A percentile compares a stretch with the other conserved stretches of the same genome.
phyloP scores from a whole-genome alignment of 1,284 basidiomycete species.

The Boletellus deceptivus region DNA sequence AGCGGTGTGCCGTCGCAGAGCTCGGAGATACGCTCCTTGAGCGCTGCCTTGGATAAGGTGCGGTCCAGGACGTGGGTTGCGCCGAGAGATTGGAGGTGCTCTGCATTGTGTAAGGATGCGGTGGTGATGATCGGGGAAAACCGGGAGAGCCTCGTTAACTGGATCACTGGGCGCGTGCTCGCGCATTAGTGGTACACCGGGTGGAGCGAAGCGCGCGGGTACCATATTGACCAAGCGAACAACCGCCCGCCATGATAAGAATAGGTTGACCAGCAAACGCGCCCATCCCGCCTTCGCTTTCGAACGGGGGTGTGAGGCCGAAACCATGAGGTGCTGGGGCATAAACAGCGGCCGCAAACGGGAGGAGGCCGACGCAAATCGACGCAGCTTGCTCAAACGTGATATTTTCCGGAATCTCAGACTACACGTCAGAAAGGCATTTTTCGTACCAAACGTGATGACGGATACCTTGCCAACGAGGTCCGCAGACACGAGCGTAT shows the following conservation, averaged over 20 bases:
- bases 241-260: conserved; percentile 37
- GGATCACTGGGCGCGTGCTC: not conserved
- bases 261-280: conserved; percentile 34
- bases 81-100: conserved; percentile 39
- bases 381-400: conserved; percentile 37
- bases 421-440: not conserved
- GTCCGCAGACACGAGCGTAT: conserved; percentile 35
- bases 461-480: conserved; percentile 37
- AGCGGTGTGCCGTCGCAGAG: not conserved
- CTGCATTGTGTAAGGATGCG: conserved; percentile 32
- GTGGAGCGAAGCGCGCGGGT: not conserved
- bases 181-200: too few relatives aligned
- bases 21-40: not conserved
- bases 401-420: conserved; percentile 39
- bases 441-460: not conserved
- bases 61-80: conserved; percentile 38
- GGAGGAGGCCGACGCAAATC: too few relatives aligned
- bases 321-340: conserved; percentile 1
- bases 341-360: conserved; percentile 16
- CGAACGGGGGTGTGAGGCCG: conserved; percentile 12
- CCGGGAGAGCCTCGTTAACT: conserved; percentile 32
- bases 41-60: not conserved
- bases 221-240: conserved; percentile 38
- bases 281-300: conserved; percentile 12
- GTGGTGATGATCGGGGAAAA: conserved; percentile 39